phyloP scores from a whole-genome alignment of 257 asterid species.

The Buddleja alternifolia region DNA sequence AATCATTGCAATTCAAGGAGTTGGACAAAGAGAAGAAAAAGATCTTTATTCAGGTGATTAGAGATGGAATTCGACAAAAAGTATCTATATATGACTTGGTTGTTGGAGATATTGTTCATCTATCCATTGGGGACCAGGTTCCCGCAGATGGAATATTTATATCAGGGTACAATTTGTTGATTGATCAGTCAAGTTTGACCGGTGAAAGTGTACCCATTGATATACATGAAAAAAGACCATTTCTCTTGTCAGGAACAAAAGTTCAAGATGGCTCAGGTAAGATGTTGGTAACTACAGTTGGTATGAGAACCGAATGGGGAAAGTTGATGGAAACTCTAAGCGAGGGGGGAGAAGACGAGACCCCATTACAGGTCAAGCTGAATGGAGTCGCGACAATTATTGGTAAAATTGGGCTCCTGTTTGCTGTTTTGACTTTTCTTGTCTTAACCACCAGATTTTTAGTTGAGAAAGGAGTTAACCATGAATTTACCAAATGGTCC shows the following conservation, averaged over 20 bases:
- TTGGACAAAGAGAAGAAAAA: slow-evolving; percentile 97
- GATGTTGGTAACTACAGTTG: slow-evolving; percentile 96
- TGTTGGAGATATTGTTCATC: slow-evolving; percentile 86
- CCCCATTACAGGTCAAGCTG: slow-evolving; percentile 96
- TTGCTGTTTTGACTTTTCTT: slow-evolving; percentile 75
- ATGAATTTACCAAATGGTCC: slow-evolving; percentile 70
- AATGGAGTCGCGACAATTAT: slow-evolving; percentile 95
- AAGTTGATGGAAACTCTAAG: slow-evolving; percentile 92
- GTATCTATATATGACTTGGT: slow-evolving; percentile 83
- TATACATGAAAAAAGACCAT: slow-evolving; percentile 73
- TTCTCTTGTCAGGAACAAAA: slow-evolving; percentile 82
- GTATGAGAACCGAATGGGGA: slow-evolving; percentile 99
- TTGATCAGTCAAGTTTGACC: slow-evolving; percentile 94
- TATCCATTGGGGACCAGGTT: slow-evolving; percentile 78
- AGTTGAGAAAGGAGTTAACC: slow-evolving; percentile 61
- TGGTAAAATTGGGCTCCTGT: slow-evolving; percentile 84
- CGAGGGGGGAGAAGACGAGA: slow-evolving; percentile 97
- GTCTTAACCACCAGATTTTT: slow-evolving; percentile 69
- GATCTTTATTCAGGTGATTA: slow-evolving; percentile 77
- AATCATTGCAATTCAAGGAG: slow-evolving; percentile 93
- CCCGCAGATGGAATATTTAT: slow-evolving; percentile 91
- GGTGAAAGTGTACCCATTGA: slow-evolving; percentile 93
- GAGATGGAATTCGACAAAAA: slow-evolving; percentile 85
- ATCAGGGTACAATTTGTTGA: slow-evolving; percentile 76
- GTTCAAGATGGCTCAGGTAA: slow-evolving; percentile 92